phyloP scores from a whole-genome alignment of 805 yeast species.

The Wickerhamiella domercqiae region DNA sequence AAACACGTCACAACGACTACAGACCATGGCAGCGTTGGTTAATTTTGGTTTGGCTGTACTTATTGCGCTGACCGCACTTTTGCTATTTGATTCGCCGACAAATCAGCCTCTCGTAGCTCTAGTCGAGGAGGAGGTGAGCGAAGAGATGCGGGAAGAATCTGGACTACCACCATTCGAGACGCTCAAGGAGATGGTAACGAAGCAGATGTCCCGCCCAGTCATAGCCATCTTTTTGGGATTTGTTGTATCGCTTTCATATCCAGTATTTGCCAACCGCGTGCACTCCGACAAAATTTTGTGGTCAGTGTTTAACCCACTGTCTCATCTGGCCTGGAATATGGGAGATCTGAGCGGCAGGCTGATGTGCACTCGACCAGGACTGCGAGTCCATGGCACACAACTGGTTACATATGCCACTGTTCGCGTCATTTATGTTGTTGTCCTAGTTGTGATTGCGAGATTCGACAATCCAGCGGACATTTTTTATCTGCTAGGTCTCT shows the following conservation, averaged over 20 bases:
- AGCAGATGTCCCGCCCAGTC: conserved; percentile 39
- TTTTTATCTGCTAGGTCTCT: conserved; percentile 53
- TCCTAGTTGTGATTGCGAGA: conserved; percentile 55
- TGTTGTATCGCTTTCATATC: conserved; percentile 61
- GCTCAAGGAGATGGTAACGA: not conserved
- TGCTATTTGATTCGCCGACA: conserved; percentile 5
- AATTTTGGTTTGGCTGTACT: conserved; percentile 13
- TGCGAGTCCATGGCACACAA: conserved; percentile 31
- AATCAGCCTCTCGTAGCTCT: conserved; percentile 8
- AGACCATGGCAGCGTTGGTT: conserved; percentile 32
- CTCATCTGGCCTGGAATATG: conserved; percentile 71
- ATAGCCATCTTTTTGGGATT: conserved; percentile 60
- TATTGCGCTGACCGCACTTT: conserved; percentile 4
- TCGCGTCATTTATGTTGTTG: conserved; percentile 47
- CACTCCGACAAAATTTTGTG: conserved; percentile 32
- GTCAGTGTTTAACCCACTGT: conserved; percentile 51
- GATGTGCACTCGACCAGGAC: conserved; percentile 33
- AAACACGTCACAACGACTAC: not conserved
- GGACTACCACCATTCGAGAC: conserved; percentile 2
- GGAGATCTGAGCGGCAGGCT: conserved; percentile 79
- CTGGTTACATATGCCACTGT: conserved; percentile 40
- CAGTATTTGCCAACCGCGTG: conserved; percentile 72
- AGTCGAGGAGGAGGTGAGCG: conserved; percentile 7
- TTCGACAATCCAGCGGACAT: conserved; percentile 24
- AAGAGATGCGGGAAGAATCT: conserved; percentile 1